Percentiles rank a stretch among this genome's conserved stretches.
Evolutionary conservation across 805 yeast genomes (phyloP).

Genomic region (Nematodospora valgi): DNA sequence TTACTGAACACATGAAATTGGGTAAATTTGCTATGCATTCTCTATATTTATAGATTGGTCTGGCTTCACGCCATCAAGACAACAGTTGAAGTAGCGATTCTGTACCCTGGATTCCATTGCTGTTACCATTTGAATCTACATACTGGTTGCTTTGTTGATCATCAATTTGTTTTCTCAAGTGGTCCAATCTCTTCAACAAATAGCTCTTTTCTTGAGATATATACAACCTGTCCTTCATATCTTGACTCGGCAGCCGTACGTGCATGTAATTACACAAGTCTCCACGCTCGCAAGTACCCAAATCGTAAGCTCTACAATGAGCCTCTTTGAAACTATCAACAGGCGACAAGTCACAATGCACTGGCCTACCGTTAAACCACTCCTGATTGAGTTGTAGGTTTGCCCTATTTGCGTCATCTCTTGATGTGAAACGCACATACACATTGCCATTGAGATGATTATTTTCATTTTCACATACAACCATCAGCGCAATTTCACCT

Average conservation of each 20-base stretch:
- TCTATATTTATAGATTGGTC: no score
- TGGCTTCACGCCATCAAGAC: no score
- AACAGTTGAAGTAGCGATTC: constrained; percentile 1
- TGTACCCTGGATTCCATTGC: constrained; percentile 1
- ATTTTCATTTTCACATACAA: constrained; percentile 79
- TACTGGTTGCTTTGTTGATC: neutral
- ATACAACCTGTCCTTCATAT: constrained; percentile 38
- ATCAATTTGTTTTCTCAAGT: constrained; percentile 7
- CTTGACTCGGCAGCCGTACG: constrained; percentile 51
- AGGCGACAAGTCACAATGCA: constrained; percentile 76
- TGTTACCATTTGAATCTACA: constrained; percentile 1
- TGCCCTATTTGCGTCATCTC: constrained; percentile 59
- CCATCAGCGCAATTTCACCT: constrained; percentile 56
- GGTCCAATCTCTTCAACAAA: constrained; percentile 14
- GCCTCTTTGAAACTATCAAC: constrained; percentile 69
- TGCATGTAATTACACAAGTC: constrained; percentile 88
- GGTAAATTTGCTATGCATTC: neutral
- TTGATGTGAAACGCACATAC: constrained; percentile 57
- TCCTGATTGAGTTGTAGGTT: constrained; percentile 62
- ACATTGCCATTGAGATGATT: constrained; percentile 86
- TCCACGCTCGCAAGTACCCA: constrained; percentile 67
- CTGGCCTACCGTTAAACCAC: constrained; percentile 80
- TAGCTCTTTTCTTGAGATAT: constrained; percentile 34
- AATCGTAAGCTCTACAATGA: constrained; percentile 69
- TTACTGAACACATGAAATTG: no score